Evolutionary conservation across 1,139 yeast genomes (phyloP), one percentile per base, ranked within the genome.

Genomic region (Pneumocystis sp.): DNA sequence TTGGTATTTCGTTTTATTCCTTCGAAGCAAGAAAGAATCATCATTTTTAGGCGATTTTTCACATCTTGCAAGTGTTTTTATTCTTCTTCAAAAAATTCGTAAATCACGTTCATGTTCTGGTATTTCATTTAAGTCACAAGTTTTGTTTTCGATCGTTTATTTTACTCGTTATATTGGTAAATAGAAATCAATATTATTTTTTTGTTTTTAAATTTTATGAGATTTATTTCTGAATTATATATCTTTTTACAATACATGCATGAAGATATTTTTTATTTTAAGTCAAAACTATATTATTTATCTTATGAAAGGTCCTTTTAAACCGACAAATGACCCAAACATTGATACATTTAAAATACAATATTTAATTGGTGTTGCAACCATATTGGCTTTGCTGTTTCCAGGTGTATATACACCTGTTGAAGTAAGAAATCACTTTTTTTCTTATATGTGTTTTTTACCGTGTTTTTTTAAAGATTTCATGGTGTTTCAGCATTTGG

Each of bases 41-140:
- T 29, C 4, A 34, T 17, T 66, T 37, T 35, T 63, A 69, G 89
- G 93, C 45, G 98, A 93, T 74, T 74, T 89, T 68, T 83, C 95
- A 64, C 98, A 93, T 74, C 78, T 89, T 74, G 85, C 87, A 59
- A 86, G 96, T 72, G 87, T 89, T 68, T 78, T 88, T 68, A 81
- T 93, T 67, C 80, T 93, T 69, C 79, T 91, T 65, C 85, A 83
- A 68, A 84, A 90, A 64, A 89, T 93, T 72, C 83, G 80, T 67
- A 74, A 77, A 34, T 82, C 87, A 67, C 79, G 80, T 70, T 85
- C 96, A 15, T 85, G 87, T 65, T 83, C 85, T 61, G 98, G 98
- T 50, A 82, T 93, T 65, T 90, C 97, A 3, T 79, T 89, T 74
- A 91, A 91, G 77, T 89, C 97, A 0, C 97, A 93, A 74, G 79